Conservation (phyloP, 805 yeast genomes). For the Candida chilensis region DNA sequence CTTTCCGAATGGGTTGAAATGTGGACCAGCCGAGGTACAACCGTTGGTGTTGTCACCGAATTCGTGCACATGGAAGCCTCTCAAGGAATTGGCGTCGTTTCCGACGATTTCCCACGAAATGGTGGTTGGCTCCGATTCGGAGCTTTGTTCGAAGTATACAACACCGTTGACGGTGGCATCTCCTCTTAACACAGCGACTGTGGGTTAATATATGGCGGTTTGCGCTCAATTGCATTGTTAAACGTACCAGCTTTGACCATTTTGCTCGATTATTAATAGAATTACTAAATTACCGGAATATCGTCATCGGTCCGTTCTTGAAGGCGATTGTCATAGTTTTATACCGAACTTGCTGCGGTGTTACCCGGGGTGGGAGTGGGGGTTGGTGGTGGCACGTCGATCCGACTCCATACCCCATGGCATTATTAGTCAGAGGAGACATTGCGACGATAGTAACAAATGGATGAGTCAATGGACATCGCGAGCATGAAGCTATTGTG, state of each 20-base stretch:
- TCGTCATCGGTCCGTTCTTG: too few relatives aligned
- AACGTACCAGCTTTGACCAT: slow-evolving; percentile 14
- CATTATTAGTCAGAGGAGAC: too few relatives aligned
- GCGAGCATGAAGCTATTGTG: too few relatives aligned
- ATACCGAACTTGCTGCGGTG: too few relatives aligned
- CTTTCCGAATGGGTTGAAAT: slow-evolving; percentile 84
- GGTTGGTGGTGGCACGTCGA: too few relatives aligned
- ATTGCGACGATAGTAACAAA: too few relatives aligned
- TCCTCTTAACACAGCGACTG: slow-evolving; percentile 95
- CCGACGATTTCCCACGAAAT: slow-evolving; percentile 86
- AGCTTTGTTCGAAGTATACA: slow-evolving; percentile 77
- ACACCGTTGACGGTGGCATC: slow-evolving; percentile 84
- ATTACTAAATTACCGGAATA: slow-evolving; percentile 1
- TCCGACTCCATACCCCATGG: too few relatives aligned
- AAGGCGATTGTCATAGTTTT: too few relatives aligned
- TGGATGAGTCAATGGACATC: too few relatives aligned
- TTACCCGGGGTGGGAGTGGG: too few relatives aligned
- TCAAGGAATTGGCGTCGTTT: slow-evolving; percentile 75
- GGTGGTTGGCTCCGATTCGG: slow-evolving; percentile 77
- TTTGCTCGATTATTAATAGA: slow-evolving; percentile 5
- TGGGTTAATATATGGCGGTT: too few relatives aligned
- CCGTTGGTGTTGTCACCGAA: slow-evolving; percentile 99
- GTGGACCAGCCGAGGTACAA: slow-evolving; percentile 97
- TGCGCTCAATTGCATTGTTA: slow-evolving; percentile 11
- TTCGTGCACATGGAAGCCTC: slow-evolving; percentile 98